Conservation (phyloP, 805 yeast genomes). For the Starmerella apis region DNA sequence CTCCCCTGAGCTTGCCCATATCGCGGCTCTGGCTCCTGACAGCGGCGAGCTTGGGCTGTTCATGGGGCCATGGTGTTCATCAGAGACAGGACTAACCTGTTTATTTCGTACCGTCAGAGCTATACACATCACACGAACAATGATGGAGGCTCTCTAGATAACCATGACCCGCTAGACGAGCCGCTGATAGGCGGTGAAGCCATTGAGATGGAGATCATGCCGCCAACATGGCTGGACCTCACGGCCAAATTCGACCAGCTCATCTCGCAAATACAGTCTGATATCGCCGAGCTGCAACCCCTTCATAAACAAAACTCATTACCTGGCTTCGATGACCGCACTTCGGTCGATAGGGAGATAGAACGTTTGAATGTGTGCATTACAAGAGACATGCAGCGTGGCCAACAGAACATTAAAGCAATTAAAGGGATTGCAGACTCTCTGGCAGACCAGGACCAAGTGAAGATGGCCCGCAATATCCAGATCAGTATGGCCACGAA, state of each 20-base stretch:
- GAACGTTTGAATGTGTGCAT: conserved; percentile 67
- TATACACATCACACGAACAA: conserved; percentile 52
- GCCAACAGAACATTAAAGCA: conserved; percentile 65
- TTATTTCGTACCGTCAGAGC: conserved; percentile 77
- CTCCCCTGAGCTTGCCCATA: background rate
- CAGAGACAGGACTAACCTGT: conserved; percentile 89
- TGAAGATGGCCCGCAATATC: conserved; percentile 63
- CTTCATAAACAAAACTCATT: conserved; percentile 72
- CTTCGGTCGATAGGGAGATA: conserved; percentile 62
- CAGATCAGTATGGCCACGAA: conserved; percentile 75
- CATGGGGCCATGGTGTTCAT: conserved; percentile 44
- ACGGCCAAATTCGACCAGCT: conserved; percentile 60
- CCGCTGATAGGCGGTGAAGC: conserved; percentile 42
- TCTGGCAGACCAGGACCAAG: conserved; percentile 40
- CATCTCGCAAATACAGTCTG: conserved; percentile 42
- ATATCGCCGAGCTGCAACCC: conserved; percentile 51
- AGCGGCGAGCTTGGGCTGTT: background rate
- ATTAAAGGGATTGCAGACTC: conserved; percentile 39
- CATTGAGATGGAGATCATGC: conserved; percentile 54
- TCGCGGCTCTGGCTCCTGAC: background rate
- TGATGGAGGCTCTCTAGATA: conserved; percentile 14
- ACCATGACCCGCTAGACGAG: conserved; percentile 39
- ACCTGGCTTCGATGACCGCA: conserved; percentile 79
- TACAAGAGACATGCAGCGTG: conserved; percentile 63
- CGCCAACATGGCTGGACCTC: conserved; percentile 70